Conservation (phyloP, 139 green algal genomes). For the Penium margaritaceum region DNA sequence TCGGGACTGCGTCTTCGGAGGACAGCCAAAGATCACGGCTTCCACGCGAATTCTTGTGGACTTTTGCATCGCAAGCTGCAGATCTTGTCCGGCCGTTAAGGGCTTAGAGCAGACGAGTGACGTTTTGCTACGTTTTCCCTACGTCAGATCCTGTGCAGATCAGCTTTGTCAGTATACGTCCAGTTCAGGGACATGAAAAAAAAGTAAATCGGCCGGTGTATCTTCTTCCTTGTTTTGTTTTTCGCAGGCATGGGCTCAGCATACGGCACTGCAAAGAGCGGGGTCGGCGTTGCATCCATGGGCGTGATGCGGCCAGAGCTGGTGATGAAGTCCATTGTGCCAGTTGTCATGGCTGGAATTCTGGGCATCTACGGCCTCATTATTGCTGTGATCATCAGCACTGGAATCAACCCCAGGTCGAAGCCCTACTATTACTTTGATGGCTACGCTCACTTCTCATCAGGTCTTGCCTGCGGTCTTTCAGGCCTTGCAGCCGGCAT, state of each 20-base stretch:
- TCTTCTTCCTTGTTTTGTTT: too few species aligned
- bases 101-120: constrained; percentile 9
- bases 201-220: too few species aligned
- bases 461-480: constrained; percentile 88
- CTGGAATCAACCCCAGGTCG: constrained; percentile 66
- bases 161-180: too few species aligned
- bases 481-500: constrained; percentile 90
- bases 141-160: neutral
- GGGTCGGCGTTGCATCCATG: constrained; percentile 97
- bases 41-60: too few species aligned
- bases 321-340: constrained; percentile 99
- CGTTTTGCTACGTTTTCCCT: neutral
- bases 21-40: too few species aligned
- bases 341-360: constrained; percentile 97
- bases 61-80: neutral
- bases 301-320: constrained; percentile 97
- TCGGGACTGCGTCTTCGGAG: too few species aligned
- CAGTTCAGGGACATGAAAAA: too few species aligned
- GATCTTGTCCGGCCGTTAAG: neutral
- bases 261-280: constrained; percentile 96
- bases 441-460: constrained; percentile 92
- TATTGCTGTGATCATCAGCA: constrained; percentile 96
- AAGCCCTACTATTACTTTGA: constrained; percentile 91
- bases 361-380: constrained; percentile 99
- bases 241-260: constrained; percentile 85